These are phyloP conservation scores for Globisporangium canariense DNA, from an alignment of 352 stramenopile species.

Conservation along the genomic window DNA sequence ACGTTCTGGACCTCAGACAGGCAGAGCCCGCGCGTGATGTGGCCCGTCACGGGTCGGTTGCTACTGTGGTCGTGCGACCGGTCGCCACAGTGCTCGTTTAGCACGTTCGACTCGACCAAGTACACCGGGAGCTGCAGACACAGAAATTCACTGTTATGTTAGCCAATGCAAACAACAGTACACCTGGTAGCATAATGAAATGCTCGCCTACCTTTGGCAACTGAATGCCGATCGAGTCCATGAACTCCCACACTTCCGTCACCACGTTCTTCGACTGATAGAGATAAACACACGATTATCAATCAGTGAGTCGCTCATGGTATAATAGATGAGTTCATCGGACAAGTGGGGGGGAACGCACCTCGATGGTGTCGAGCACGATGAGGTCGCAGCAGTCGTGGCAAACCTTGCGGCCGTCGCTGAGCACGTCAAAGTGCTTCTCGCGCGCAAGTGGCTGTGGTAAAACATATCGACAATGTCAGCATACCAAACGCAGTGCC, in stretches of 20 bases:
- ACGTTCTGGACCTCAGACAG: slow-evolving; percentile 54
- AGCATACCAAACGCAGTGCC: not conserved
- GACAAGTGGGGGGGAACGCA: too few species aligned
- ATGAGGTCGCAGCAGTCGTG: slow-evolving; percentile 56
- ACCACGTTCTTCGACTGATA: slow-evolving; percentile 34
- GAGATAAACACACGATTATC: too few species aligned
- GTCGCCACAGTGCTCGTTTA: slow-evolving; percentile 45
- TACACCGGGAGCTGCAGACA: slow-evolving; percentile 53
- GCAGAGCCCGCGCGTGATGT: slow-evolving; percentile 52
- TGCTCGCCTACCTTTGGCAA: slow-evolving; percentile 37
- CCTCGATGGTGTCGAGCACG: slow-evolving; percentile 57
- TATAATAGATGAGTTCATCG: too few species aligned
- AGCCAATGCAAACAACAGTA: not conserved
- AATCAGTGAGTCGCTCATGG: too few species aligned
- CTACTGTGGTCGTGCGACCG: slow-evolving; percentile 25
- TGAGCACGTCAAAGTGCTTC: slow-evolving; percentile 54
- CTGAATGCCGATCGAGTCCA: slow-evolving; percentile 61
- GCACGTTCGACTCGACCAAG: slow-evolving; percentile 48
- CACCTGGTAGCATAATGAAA: not conserved
- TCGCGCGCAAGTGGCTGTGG: slow-evolving; percentile 26
- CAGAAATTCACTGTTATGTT: not conserved
- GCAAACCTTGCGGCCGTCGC: slow-evolving; percentile 64
- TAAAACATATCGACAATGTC: not conserved
- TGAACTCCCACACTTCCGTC: slow-evolving; percentile 68
- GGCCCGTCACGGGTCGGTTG: slow-evolving; percentile 28